Base-by-base conservation (phyloP, 1,284 basidiomycete genomes). In the Naganishia albida region DNA sequence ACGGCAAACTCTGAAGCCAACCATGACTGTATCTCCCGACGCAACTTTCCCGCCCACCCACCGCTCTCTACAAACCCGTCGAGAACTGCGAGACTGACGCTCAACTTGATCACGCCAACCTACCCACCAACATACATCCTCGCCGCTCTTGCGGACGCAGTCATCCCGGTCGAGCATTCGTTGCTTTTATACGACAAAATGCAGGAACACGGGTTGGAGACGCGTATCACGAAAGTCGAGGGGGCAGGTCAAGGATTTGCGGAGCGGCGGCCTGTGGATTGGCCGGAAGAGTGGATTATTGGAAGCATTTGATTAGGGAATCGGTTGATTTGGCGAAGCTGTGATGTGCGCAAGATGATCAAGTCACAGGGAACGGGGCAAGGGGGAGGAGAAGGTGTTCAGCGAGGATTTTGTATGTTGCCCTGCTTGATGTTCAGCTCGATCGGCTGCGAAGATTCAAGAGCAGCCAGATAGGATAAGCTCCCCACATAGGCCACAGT, bases 11-110 rank as follows among this genome's bases (percentile, higher is more conserved):
- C 6, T 34, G 10, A 6, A 3, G 6, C 13, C 13, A 28, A 20
- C 44, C 18, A 59, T 48, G 56, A 48, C 44, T n/a, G n/a, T 34
- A 7, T 38, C 30, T 28, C 18, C 44, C 38, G 26, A 43, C 15
- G 28, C 16, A 10, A 23, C 18, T 4, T 23, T 39, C 30, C 30
- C 48, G 2, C 64, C 69, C 1, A n/a, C 50, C 54, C 51, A 64
- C 23, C 50, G 69, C 8, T 65, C 60, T 68, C 12, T 72, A 50
- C 67, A 68, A 68, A 43, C 60, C 67, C 4, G 39, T 69, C 20
- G 60, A 63, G 16, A 44, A 56, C 38, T 57, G 62, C 12, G 52
- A 40, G 15, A 65, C 63, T 16, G 71, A 65, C 62, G 10, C 56
- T 67, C 42, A 39, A 55, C 57, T 38, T 64, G 6, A 42, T 68